Conservation (phyloP, 768 basidiomycete species). For the Porpolomopsis calyptriformis region DNA sequence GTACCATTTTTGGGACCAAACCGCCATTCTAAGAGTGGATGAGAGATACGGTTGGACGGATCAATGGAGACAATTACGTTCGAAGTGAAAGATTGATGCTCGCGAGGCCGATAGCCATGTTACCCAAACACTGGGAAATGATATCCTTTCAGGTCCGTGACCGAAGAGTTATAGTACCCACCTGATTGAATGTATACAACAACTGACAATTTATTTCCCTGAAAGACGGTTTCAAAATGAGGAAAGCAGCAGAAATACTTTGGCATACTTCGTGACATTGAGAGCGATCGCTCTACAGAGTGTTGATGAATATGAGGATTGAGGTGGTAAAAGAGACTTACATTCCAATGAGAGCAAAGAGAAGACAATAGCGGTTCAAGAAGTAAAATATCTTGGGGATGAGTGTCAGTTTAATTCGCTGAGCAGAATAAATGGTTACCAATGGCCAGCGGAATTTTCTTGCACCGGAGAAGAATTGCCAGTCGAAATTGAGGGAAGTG, state of each 20-base stretch:
- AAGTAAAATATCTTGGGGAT: conserved; percentile 53
- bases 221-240: neutral
- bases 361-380: conserved; percentile 52
- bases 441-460: conserved; percentile 58
- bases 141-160: conserved; percentile 2
- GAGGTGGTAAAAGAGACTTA: conserved; percentile 24
- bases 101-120: conserved; percentile 56
- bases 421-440: conserved; percentile 26
- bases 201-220: conserved; percentile 54
- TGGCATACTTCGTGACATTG: conserved; percentile 39
- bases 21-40: conserved; percentile 43
- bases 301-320: conserved; percentile 5
- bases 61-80: conserved; percentile 36
- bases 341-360: conserved; percentile 63
- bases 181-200: conserved; percentile 58
- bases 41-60: neutral
- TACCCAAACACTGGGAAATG: conserved; percentile 38
- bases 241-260: conserved; percentile 1
- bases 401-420: neutral
- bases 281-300: conserved; percentile 41
- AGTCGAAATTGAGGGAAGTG: conserved; percentile 53
- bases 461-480: conserved; percentile 45
- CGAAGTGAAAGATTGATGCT: conserved; percentile 61
- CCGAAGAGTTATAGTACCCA: conserved; percentile 13
- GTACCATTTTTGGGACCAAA: conserved; percentile 52